Base-by-base conservation (phyloP, 345 rosid genomes). In the Populus nigra region DNA sequence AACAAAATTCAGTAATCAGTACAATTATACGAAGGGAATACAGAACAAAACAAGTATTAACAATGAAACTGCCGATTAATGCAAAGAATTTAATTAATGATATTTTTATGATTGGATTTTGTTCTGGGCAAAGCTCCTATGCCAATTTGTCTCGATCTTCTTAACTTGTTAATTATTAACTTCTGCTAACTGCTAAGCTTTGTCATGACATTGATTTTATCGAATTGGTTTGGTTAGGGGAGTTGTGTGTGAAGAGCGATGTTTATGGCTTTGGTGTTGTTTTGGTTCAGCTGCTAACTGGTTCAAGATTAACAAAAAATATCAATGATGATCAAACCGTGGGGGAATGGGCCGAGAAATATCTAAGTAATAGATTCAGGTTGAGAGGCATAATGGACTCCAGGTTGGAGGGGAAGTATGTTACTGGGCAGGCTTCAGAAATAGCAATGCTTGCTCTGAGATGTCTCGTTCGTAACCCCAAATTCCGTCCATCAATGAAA, bases 261-360 rank as follows among this genome's bases (percentile, higher is more conserved):
- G 79, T 69, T 18, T 77, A 77, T 20, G 2, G 75, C 43, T 77
- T 70, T 31, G 80, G 80, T 31, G 80, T 77, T 43, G 70, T 71
- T 47, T 47, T 77, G 74, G 50, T 71, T 43, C 70, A 77, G 73
- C 45, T 77, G 69, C 63, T 77, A 29, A 77, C 79, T 5, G 74
- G 79, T 39, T 57, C 69, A 38, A 2, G 4, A 22, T 0, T 61
- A 69, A 41, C 11, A 13, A 57, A 77, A 16, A 77, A 41, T 23
- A 73, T 22, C 27, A 25, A 25, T 7, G 39, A 4, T 4, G 45
- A 77, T 73, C 68, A 77, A 17, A 29, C 4, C 47, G 47, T 73
- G 3, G 79, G 27, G 23, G 22, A 53, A 16, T 76, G 65, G 72
- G 17, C 70, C 36, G 29, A 76, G 29, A 25, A 55, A 25, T 27